A percentile compares a stretch with the other conserved stretches of the same genome.
Evolutionary conservation across 1,284 basidiomycete species (phyloP).

Genomic region (Irpex sp.): DNA sequence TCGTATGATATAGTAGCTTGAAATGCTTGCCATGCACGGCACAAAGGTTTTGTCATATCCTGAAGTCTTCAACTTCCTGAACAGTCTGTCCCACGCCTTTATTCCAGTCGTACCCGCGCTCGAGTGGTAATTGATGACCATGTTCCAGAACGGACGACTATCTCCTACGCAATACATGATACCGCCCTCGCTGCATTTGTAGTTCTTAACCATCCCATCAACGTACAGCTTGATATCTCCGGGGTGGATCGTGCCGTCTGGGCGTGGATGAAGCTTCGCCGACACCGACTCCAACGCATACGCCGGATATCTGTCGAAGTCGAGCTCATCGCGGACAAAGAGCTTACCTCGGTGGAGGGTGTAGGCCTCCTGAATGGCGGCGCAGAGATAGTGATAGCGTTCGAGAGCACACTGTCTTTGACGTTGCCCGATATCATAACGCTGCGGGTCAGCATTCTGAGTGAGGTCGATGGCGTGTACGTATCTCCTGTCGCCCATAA

Average conservation of each 20-base stretch:
- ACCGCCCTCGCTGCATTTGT: slow-evolving; percentile 20
- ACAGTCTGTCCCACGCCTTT: slow-evolving; percentile 19
- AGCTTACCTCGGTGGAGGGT: slow-evolving; percentile 6
- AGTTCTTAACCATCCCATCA: slow-evolving; percentile 9
- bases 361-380: slow-evolving; percentile 6
- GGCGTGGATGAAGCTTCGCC: slow-evolving; percentile 20
- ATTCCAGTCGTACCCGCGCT: slow-evolving; percentile 17
- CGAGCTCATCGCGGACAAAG: slow-evolving; percentile 9
- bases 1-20: not conserved
- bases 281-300: slow-evolving; percentile 12
- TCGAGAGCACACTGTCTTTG: slow-evolving; percentile 7
- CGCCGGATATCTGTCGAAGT: slow-evolving; percentile 11
- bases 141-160: slow-evolving; percentile 19
- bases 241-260: slow-evolving; percentile 20
- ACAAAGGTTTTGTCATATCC: slow-evolving; percentile 15
- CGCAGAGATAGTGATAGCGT: slow-evolving; percentile 16
- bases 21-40: slow-evolving; percentile 21
- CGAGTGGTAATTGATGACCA: slow-evolving; percentile 22
- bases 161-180: slow-evolving; percentile 15
- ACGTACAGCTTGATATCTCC: slow-evolving; percentile 19
- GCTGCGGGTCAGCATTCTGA: not conserved
- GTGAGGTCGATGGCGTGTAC: not conserved
- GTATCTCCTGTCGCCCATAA: not conserved
- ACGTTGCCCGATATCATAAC: slow-evolving; percentile 2
- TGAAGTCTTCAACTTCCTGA: slow-evolving; percentile 14